These are phyloP conservation scores for Verticillium nubilum DNA, from an alignment of 2,329 filamentous ascomycete genomes.

Conservation along the genomic window DNA sequence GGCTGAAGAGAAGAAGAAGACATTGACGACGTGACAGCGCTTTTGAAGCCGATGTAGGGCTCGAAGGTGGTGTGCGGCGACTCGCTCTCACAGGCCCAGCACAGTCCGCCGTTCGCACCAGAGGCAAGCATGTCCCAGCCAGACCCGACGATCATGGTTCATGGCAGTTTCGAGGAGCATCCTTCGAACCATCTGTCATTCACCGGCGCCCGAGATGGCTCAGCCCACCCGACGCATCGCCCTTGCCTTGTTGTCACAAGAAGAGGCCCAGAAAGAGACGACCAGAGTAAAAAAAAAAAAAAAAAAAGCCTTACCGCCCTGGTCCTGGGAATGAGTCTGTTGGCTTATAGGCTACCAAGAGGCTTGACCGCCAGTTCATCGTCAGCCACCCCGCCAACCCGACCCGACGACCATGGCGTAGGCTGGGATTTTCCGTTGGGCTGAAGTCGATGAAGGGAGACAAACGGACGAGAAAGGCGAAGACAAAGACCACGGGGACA, in stretches of 20 bases:
- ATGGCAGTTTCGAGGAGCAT: constrained; percentile 24
- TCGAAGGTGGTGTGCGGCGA: not conserved
- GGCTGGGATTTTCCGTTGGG: not conserved
- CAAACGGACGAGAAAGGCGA: constrained; percentile 3
- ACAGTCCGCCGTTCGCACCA: not conserved
- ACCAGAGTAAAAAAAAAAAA: constrained; percentile 2
- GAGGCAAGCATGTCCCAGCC: constrained; percentile 10
- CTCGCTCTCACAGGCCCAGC: constrained; percentile 1
- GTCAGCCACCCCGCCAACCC: constrained; percentile 14
- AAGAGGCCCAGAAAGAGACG: not conserved
- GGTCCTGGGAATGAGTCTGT: constrained; percentile 16
- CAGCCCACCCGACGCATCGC: not conserved
- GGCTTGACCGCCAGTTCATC: constrained; percentile 46
- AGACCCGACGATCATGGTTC: constrained; percentile 32
- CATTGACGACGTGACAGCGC: not conserved
- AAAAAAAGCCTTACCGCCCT: constrained; percentile 17
- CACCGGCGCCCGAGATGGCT: not conserved
- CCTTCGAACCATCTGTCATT: not conserved
- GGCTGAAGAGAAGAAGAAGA: not conserved
- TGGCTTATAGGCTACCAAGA: constrained; percentile 21
- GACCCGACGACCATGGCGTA: not conserved
- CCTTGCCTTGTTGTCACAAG: not conserved
- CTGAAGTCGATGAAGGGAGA: constrained; percentile 1
- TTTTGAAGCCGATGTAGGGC: not conserved
- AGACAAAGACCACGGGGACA: not conserved